Evolutionary conservation across 2,329 filamentous ascomycete species (phyloP).

Genomic region (Lasiodiplodia sp.): DNA sequence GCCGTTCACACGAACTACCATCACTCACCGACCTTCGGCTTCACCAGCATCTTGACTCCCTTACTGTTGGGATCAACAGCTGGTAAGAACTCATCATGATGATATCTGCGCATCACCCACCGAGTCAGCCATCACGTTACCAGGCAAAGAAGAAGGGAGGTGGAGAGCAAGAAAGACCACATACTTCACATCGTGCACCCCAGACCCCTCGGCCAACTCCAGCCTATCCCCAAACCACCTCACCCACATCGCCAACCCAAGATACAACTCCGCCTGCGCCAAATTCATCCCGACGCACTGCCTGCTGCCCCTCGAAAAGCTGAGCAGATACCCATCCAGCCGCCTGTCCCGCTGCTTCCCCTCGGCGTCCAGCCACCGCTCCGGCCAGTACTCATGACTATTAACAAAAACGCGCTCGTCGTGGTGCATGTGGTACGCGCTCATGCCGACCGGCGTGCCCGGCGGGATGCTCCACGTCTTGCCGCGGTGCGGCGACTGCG

Average conservation of each 20-base stretch:
- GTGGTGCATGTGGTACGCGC: slow-evolving; percentile 29
- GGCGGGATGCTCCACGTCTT: slow-evolving; percentile 28
- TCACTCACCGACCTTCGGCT: not conserved
- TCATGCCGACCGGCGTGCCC: slow-evolving; percentile 32
- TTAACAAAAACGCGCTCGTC: slow-evolving; percentile 39
- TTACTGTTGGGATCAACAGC: slow-evolving; percentile 42
- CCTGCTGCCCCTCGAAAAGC: slow-evolving; percentile 31
- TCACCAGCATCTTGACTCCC: slow-evolving; percentile 42
- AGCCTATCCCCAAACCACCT: slow-evolving; percentile 26
- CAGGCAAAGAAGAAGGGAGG: not conserved
- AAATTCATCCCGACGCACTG: slow-evolving; percentile 32
- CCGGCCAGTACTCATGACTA: slow-evolving; percentile 39
- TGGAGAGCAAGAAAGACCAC: not conserved
- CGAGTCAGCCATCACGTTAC: not conserved
- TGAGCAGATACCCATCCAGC: slow-evolving; percentile 32
- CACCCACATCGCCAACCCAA: slow-evolving; percentile 32
- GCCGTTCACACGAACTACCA: not conserved
- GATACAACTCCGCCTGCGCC: slow-evolving; percentile 10
- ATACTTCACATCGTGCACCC: slow-evolving; percentile 39
- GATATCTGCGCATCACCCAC: slow-evolving; percentile 33
- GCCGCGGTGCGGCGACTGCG: not conserved
- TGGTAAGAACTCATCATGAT: slow-evolving; percentile 51
- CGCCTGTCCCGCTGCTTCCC: not conserved
- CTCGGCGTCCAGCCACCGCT: slow-evolving; percentile 34
- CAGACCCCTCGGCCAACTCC: slow-evolving; percentile 32